Conservation (phyloP, 345 rosid genomes). For the Lumnitzera littorea region DNA sequence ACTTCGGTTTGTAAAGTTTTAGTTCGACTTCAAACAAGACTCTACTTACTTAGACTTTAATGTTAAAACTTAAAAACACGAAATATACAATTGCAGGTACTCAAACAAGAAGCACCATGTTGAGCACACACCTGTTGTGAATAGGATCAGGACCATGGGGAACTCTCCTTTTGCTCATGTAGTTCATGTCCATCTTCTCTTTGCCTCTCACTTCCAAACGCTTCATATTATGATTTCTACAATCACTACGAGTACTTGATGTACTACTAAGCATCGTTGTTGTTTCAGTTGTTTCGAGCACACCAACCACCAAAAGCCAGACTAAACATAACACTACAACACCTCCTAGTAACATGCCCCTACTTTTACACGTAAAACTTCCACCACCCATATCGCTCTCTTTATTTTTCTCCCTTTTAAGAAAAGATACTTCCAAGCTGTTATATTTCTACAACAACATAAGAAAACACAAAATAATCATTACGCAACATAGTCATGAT, state of each 20-base stretch:
- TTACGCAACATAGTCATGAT: conserved; percentile 8
- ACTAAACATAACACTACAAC: conserved; percentile 21
- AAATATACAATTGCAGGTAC: neutral
- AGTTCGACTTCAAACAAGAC: too few relatives aligned
- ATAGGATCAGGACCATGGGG: conserved; percentile 97
- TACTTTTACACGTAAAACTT: neutral
- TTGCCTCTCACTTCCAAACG: neutral
- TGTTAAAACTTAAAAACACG: neutral
- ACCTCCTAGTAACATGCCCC: conserved; percentile 16
- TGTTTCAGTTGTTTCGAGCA: conserved; percentile 16
- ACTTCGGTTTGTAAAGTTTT: too few relatives aligned
- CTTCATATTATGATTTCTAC: too few relatives aligned
- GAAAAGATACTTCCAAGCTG: neutral
- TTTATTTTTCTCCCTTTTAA: neutral
- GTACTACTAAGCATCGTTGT: neutral
- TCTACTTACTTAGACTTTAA: too few relatives aligned
- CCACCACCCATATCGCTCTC: neutral
- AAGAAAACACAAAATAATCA: neutral
- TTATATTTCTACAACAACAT: neutral
- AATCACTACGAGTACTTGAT: too few relatives aligned
- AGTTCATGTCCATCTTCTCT: conserved; percentile 35
- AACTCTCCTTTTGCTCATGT: conserved; percentile 71
- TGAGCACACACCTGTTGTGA: conserved; percentile 64
- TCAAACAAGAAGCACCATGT: neutral
- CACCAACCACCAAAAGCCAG: conserved; percentile 27